Evolutionary conservation across 2,329 filamentous ascomycete species (phyloP).

Genomic region (Apiospora malaysiana): DNA sequence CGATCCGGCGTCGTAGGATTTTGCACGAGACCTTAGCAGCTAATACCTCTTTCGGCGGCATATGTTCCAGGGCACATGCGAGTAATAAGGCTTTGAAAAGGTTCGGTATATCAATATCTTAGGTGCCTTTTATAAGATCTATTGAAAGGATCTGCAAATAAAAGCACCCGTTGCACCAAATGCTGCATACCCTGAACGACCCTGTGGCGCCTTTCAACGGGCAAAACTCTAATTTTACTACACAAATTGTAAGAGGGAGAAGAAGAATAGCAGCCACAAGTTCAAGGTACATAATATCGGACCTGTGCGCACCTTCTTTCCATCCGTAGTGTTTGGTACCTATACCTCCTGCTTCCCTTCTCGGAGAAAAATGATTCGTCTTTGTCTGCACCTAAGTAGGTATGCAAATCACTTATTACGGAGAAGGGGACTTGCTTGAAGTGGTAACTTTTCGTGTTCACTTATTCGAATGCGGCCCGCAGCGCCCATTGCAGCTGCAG

Average conservation of each 20-base stretch:
- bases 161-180: slow-evolving; percentile 1
- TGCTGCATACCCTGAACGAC: neutral
- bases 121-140: too few species aligned
- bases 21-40: neutral
- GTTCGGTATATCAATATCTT: neutral
- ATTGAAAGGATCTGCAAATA: neutral
- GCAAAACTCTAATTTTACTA: slow-evolving; percentile 18
- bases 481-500: neutral
- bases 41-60: neutral
- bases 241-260: neutral
- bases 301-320: neutral
- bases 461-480: neutral
- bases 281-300: neutral
- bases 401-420: neutral
- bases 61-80: neutral
- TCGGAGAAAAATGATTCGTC: neutral
- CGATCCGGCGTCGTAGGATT: neutral
- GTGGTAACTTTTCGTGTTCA: neutral
- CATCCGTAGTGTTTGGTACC: neutral
- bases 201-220: neutral
- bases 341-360: neutral
- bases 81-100: neutral
- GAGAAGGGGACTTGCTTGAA: neutral
- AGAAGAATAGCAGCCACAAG: neutral
- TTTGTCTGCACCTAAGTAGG: neutral